Percentiles rank a stretch among this genome's conserved stretches.
phyloP scores from a whole-genome alignment of 331 rosid genomes.

The Dryas integrifolia region DNA sequence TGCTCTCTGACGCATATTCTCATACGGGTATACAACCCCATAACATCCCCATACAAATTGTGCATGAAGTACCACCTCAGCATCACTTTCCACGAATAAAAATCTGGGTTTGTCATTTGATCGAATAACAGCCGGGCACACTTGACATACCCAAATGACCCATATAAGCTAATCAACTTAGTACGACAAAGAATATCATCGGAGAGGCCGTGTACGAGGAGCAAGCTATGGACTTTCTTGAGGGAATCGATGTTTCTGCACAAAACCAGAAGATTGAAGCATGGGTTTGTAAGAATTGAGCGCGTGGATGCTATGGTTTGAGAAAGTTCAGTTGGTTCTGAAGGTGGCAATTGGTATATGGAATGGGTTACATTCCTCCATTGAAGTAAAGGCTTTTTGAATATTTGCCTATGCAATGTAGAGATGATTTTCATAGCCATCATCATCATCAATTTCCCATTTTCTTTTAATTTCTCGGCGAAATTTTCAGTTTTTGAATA shows the following conservation, averaged over 20 bases:
- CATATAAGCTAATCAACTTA: conserved; percentile 59
- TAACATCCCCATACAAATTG: conserved; percentile 42
- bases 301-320: conserved; percentile 23
- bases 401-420: conserved; percentile 5
- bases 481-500: not conserved
- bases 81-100: conserved; percentile 66
- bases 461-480: not conserved
- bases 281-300: conserved; percentile 32
- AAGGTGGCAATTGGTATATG: conserved; percentile 5
- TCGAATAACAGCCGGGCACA: conserved; percentile 67
- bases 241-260: conserved; percentile 50
- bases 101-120: conserved; percentile 46
- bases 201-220: conserved; percentile 45
- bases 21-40: conserved; percentile 42
- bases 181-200: conserved; percentile 38
- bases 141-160: conserved; percentile 46
- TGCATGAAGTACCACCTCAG: conserved; percentile 69
- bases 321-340: conserved; percentile 25
- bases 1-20: conserved; percentile 29
- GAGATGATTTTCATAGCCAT: conserved; percentile 25
- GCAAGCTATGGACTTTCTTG: conserved; percentile 50
- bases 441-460: not conserved
- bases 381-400: conserved; percentile 22
- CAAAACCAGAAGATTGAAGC: conserved; percentile 42
- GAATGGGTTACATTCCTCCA: conserved; percentile 22